Conservation (phyloP, 495 filamentous ascomycete species). For the Tetracladium marchalianum region DNA sequence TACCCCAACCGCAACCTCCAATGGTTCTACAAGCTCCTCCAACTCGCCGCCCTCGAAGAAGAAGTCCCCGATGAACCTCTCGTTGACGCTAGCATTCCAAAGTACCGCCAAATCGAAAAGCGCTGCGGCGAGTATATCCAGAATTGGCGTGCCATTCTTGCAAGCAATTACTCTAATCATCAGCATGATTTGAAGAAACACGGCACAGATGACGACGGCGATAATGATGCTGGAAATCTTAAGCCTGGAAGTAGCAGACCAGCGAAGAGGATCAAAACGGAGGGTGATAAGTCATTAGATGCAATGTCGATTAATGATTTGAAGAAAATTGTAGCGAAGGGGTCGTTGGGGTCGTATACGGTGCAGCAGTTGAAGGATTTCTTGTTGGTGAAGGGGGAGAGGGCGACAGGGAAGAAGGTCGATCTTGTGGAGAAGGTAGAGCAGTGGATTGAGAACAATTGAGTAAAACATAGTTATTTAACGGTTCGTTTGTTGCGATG, state of each 20-base stretch:
- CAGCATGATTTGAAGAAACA: conserved; percentile 33
- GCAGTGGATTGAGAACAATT: conserved; percentile 54
- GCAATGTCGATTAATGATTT: conserved; percentile 42
- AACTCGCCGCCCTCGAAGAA: conserved; percentile 86
- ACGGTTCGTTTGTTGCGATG: not conserved
- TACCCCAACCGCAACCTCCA: conserved; percentile 94
- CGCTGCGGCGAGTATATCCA: conserved; percentile 68
- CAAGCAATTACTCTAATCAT: conserved; percentile 27
- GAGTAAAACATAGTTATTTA: not conserved
- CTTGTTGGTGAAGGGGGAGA: conserved; percentile 49
- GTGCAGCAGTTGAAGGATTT: conserved; percentile 61
- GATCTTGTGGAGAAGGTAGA: conserved; percentile 73
- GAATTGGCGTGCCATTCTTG: conserved; percentile 65
- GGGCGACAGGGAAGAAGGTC: conserved; percentile 60
- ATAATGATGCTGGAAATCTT: no score
- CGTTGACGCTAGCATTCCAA: conserved; percentile 76
- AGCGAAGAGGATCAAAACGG: conserved; percentile 8
- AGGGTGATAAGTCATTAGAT: not conserved
- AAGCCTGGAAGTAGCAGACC: not conserved
- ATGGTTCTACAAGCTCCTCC: conserved; percentile 95
- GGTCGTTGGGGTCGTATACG: conserved; percentile 59
- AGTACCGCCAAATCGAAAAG: conserved; percentile 74
- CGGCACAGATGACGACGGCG: conserved; percentile 5
- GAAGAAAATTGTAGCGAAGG: conserved; percentile 46
- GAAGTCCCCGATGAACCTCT: conserved; percentile 59